phyloP scores from a whole-genome alignment of 1,139 yeast genomes.

The Blastobotrys aristatus region DNA sequence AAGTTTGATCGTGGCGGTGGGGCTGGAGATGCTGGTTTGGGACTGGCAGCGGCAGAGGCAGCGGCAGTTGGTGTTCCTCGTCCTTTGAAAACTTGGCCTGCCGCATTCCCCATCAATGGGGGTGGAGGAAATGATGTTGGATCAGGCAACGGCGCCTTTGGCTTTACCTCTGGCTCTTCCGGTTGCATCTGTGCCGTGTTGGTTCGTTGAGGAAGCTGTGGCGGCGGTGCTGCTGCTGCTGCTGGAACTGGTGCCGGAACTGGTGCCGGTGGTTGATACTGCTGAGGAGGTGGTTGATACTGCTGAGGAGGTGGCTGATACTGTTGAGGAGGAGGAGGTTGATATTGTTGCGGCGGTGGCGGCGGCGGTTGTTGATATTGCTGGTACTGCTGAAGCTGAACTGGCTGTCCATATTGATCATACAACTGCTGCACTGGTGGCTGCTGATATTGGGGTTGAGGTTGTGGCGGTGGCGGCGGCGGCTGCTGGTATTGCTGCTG shows the following conservation, averaged over 20 bases:
- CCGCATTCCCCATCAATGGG: conserved; percentile 30
- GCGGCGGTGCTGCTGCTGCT: conserved; percentile 11
- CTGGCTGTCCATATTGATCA: conserved; percentile 22
- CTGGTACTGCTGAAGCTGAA: conserved; percentile 22
- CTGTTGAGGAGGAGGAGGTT: conserved; percentile 8
- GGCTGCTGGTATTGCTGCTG: conserved; percentile 11
- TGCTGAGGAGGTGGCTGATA: conserved; percentile 8
- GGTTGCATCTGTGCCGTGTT: conserved; percentile 13
- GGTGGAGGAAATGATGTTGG: conserved; percentile 43
- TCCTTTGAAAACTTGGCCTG: conserved; percentile 7
- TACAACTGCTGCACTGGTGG: conserved; percentile 5
- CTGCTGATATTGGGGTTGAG: conserved; percentile 4
- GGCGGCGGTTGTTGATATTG: conserved; percentile 10
- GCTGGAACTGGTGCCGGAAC: conserved; percentile 12
- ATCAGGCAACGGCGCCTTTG: conserved; percentile 36
- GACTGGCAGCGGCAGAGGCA: conserved; percentile 9
- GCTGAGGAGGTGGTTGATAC: conserved; percentile 11
- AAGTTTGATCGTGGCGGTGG: conserved; percentile 11
- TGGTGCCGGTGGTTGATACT: conserved; percentile 21
- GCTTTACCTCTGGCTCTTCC: conserved; percentile 9
- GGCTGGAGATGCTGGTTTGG: conserved; percentile 5
- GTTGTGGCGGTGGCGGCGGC: background rate
- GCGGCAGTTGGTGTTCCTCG: conserved; percentile 9
- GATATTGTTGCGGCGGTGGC: conserved; percentile 9
- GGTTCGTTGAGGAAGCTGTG: conserved; percentile 2